phyloP scores from a whole-genome alignment of 371 early-diverging fungal species.

The Rhizopus delemar region DNA sequence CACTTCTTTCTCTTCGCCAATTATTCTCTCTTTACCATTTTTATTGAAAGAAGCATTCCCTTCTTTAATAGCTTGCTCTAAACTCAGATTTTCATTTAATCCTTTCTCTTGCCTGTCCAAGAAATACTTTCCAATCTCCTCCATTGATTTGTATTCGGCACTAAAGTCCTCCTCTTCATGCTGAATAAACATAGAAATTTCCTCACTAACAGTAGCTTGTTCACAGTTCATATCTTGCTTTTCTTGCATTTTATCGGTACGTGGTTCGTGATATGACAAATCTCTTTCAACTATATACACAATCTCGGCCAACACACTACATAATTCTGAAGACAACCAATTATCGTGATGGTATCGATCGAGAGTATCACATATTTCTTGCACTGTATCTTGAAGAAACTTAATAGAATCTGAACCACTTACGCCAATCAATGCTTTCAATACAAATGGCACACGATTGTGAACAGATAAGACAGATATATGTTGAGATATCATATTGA shows the following conservation, averaged over 20 bases:
- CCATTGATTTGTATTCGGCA: slow-evolving; percentile 23
- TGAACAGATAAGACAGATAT: slow-evolving; percentile 45
- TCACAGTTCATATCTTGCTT: neutral
- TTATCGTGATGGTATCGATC: slow-evolving; percentile 46
- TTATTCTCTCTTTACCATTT: neutral
- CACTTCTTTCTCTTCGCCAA: slow-evolving; percentile 5
- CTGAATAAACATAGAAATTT: slow-evolving; percentile 31
- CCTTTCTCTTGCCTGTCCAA: slow-evolving; percentile 39
- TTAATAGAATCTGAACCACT: slow-evolving; percentile 47
- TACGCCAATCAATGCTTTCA: slow-evolving; percentile 56
- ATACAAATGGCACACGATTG: slow-evolving; percentile 54
- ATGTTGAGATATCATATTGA: slow-evolving; percentile 57
- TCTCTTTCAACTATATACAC: slow-evolving; percentile 31
- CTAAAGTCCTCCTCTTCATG: slow-evolving; percentile 5
- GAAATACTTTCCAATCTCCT: slow-evolving; percentile 51
- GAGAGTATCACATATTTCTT: slow-evolving; percentile 62
- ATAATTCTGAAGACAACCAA: slow-evolving; percentile 40
- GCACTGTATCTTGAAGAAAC: slow-evolving; percentile 60
- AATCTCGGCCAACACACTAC: slow-evolving; percentile 46
- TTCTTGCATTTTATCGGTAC: neutral
- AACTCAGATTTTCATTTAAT: slow-evolving; percentile 18
- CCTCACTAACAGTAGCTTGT: slow-evolving; percentile 18
- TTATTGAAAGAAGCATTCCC: neutral
- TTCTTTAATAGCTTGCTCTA: slow-evolving; percentile 26
- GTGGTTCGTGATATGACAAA: neutral